Evolutionary conservation across 2,329 filamentous ascomycete genomes (phyloP).

Genomic region (Stemphylium lycopersici): DNA sequence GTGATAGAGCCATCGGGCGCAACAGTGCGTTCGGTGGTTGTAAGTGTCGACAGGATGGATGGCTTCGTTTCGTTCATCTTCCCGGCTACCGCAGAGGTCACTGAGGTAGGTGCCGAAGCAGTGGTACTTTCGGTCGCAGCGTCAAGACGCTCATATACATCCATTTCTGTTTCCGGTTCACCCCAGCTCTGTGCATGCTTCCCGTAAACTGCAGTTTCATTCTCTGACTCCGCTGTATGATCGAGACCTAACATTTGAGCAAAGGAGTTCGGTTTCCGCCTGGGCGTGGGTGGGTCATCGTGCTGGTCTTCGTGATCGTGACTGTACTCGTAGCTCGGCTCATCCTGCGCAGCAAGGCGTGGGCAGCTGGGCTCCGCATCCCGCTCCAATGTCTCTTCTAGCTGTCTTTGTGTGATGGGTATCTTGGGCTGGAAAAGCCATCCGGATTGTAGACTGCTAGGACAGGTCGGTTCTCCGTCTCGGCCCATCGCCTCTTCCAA

Average conservation of each 20-base stretch:
- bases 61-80: slow-evolving; percentile 22
- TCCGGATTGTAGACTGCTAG: slow-evolving; percentile 12
- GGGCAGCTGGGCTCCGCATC: not conserved
- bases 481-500: not conserved
- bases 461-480: not conserved
- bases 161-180: slow-evolving; percentile 55
- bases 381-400: slow-evolving; percentile 6
- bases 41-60: slow-evolving; percentile 61
- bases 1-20: slow-evolving; percentile 64
- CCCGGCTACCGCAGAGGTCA: slow-evolving; percentile 11
- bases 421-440: not conserved
- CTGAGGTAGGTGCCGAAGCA: slow-evolving; percentile 10
- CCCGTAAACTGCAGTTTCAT: not conserved
- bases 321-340: slow-evolving; percentile 43
- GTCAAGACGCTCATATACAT: slow-evolving; percentile 58
- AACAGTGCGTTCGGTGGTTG: slow-evolving; percentile 61
- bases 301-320: slow-evolving; percentile 43
- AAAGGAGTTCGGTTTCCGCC: slow-evolving; percentile 13
- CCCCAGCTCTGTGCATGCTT: not conserved
- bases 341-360: slow-evolving; percentile 24
- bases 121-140: not conserved
- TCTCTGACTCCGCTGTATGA: slow-evolving; percentile 6
- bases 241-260: not conserved
- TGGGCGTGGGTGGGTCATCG: slow-evolving; percentile 43
- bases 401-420: slow-evolving; percentile 7